A percentile compares a stretch with the other conserved stretches of the same genome.
Evolutionary conservation across 441 rosid genomes (phyloP).

Genomic region (Pelargonium cotyledonis): DNA sequence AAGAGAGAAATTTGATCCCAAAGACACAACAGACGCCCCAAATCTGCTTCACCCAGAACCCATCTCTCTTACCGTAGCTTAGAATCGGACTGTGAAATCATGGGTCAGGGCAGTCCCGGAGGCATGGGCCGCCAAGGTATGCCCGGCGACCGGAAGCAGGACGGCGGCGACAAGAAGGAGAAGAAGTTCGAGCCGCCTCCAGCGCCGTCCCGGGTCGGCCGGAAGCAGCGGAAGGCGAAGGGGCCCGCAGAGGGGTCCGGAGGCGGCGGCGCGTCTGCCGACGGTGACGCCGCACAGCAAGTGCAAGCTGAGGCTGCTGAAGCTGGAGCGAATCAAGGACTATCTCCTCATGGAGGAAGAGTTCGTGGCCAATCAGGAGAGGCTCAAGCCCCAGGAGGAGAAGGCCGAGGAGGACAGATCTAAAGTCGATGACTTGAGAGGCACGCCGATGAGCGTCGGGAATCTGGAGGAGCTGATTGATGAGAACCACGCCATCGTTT

Average conservation of each 20-base stretch:
- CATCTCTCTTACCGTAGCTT: too few relatives aligned
- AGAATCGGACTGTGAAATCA: slow-evolving; percentile 1
- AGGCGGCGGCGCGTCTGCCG: slow-evolving; percentile 85
- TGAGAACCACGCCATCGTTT: slow-evolving; percentile 94
- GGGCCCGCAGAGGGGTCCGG: slow-evolving; percentile 87
- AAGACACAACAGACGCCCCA: too few relatives aligned
- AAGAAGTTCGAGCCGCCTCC: slow-evolving; percentile 79
- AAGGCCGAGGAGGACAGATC: slow-evolving; percentile 94
- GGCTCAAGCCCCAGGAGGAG: slow-evolving; percentile 93
- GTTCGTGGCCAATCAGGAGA: slow-evolving; percentile 85
- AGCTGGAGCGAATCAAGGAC: slow-evolving; percentile 84
- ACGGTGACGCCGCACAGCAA: slow-evolving; percentile 75
- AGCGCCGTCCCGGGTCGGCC: slow-evolving; percentile 81
- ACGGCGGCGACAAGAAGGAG: slow-evolving; percentile 54
- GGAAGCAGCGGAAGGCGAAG: slow-evolving; percentile 86
- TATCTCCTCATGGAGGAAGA: slow-evolving; percentile 92
- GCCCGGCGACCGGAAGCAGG: slow-evolving; percentile 48
- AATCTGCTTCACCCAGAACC: too few relatives aligned
- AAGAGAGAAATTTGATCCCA: too few relatives aligned
- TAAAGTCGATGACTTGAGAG: slow-evolving; percentile 88
- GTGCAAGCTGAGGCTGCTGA: slow-evolving; percentile 74
- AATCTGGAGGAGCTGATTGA: slow-evolving; percentile 87
- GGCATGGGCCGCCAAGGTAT: slow-evolving; percentile 35
- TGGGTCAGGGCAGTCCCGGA: slow-evolving; percentile 70
- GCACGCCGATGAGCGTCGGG: slow-evolving; percentile 95